phyloP scores from a whole-genome alignment of 768 basidiomycete genomes.

The Gloeopeniophorella convolvens region DNA sequence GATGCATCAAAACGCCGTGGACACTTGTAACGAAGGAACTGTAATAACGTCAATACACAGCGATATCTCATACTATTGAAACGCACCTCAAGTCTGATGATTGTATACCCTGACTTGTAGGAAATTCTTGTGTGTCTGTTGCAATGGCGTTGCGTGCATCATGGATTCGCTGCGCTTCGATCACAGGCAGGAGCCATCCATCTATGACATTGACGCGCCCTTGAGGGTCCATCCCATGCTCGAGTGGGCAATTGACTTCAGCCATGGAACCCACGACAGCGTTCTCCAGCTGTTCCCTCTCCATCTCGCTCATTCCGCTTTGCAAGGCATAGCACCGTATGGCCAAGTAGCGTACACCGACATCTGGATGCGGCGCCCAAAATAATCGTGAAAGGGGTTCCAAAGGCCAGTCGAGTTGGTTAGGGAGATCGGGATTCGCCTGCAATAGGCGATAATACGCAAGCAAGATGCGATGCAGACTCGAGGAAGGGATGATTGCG shows the following conservation, averaged over 20 bases:
- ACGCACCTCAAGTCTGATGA: slow-evolving; percentile 51
- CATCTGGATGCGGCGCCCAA: slow-evolving; percentile 49
- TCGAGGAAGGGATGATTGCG: slow-evolving; percentile 32
- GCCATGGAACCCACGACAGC: slow-evolving; percentile 53
- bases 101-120: slow-evolving; percentile 37
- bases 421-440: slow-evolving; percentile 64
- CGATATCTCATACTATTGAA: background rate
- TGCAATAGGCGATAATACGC: slow-evolving; percentile 77
- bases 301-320: slow-evolving; percentile 70
- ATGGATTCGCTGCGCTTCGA: slow-evolving; percentile 59
- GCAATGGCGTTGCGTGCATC: slow-evolving; percentile 43
- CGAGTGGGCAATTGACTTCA: slow-evolving; percentile 56
- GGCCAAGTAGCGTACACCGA: slow-evolving; percentile 60
- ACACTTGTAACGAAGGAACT: slow-evolving; percentile 57
- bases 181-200: slow-evolving; percentile 74
- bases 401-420: slow-evolving; percentile 52
- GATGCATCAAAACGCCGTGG: slow-evolving; percentile 61
- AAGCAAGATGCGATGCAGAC: slow-evolving; percentile 66
- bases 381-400: slow-evolving; percentile 39
- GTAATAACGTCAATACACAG: slow-evolving; percentile 19
- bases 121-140: slow-evolving; percentile 40
- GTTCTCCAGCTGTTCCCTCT: slow-evolving; percentile 60
- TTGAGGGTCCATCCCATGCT: slow-evolving; percentile 44
- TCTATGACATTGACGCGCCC: slow-evolving; percentile 46
- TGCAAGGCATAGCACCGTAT: slow-evolving; percentile 75